Base-by-base conservation (phyloP, 1,139 yeast genomes). In the Yamadazyma conglobata region DNA sequence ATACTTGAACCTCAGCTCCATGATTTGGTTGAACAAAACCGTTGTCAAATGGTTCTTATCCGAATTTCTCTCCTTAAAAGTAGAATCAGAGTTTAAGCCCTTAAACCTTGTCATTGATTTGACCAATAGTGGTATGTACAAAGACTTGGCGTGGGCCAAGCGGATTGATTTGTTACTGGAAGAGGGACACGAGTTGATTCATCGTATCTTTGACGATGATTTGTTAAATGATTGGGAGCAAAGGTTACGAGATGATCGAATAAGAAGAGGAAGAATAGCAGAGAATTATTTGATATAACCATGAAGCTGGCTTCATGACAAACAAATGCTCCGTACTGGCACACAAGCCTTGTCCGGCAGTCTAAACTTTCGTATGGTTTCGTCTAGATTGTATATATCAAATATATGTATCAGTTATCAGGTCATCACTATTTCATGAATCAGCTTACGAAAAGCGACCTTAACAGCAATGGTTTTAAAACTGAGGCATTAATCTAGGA, bases 381-480 rank as follows among this genome's bases (percentile, higher is more conserved):
- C n/a, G n/a, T n/a, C n/a, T n/a, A n/a, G n/a, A n/a, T n/a, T n/a
- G n/a, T n/a, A n/a, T n/a, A n/a, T n/a, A n/a, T n/a, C n/a, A n/a
- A n/a, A n/a, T n/a, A n/a, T n/a, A 65, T 83, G 89, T 83, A 58
- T 77, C 93, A 82, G 73, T 61, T 79, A 70, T 75, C 79, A 85
- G 95, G 95, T 67, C 73, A 67, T 67, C 73, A 66, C 73, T 63
- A 57, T 65, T 65, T 67, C 94, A 85, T 85, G 94, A 87, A 77
- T 79, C 88, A 56, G 77, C 79, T 69, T 25, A 22, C 25, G 31
- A 29, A 32, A 30, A 38, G 86, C 85, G 78, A 80, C 93, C 93
- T 83, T 86, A 77, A 79, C 82, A 74, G 88, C 94, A 85, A 85
- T 85, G 95, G 95, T 85, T 68, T 68, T 68, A 66, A 64, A 63